Evolutionary conservation across 1,284 basidiomycete genomes (phyloP), one percentile per base, ranked within the genome.

Genomic region (Amylostereum areolatum): DNA sequence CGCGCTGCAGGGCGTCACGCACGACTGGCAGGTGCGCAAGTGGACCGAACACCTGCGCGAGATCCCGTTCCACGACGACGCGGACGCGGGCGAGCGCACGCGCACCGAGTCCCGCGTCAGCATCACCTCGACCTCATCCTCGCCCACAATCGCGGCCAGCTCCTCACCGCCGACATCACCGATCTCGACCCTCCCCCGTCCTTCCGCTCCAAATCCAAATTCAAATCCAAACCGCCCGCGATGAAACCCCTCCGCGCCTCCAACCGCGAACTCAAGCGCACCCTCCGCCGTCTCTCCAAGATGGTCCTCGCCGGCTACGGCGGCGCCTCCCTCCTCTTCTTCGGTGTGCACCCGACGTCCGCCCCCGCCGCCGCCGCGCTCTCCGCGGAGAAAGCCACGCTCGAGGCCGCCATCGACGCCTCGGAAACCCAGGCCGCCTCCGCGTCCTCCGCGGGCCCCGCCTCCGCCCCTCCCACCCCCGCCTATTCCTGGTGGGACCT

Each of bases 401-500:
- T 89, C 3, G 75, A 83, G 5, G 68, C 73, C 46, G 85, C 84
- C 1, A 74, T 89, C 12, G 76, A 82, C 54, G 83, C 82, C 7
- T 80, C 84, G 0, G 86, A 89, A 60, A 77, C 75, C 3, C 81
- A 87, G 44, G 65, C 66, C 34, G 58, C 66, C 44, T 60, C 64
- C 45, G 47, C 60, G 30, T 52, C 59, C 2, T 52, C 50, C 24
- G 28, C 51, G 7, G 37, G 51, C n/a, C 27, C 54, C 5, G 10
- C 52, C 32, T 43, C 45, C 24, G 32, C 47, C 8, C 47, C 50
- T 45, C 50, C 49, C 27, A n/a, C 49, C 1, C 37, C 52, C 44
- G 59, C 60, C 8, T 89, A 83, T 58, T 85, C 85, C 0, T 89
- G 87, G 87, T 90, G 88, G 87, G 78, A 87, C 54, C 75, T 89